A percentile compares a stretch with the other conserved stretches of the same genome.
Evolutionary conservation across 257 asterid genomes (phyloP).

Genomic region (Solanum infundibuliforme): DNA sequence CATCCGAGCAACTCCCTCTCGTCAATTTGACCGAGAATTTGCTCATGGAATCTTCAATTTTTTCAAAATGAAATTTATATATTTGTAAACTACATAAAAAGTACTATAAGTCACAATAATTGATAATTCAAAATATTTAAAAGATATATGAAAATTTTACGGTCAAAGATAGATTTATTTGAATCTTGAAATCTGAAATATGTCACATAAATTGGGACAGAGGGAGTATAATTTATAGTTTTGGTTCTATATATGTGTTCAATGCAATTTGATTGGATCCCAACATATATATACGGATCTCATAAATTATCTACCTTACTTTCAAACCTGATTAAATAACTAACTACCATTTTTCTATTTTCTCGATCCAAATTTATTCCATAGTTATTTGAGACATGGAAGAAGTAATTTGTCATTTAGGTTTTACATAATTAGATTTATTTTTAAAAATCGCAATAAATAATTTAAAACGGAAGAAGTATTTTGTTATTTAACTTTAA

Average conservation of each 20-base stretch:
- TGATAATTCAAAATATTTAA: no score
- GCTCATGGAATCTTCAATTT: no score
- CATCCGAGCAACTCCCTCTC: no score
- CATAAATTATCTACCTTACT: neutral
- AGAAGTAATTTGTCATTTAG: neutral
- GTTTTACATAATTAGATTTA: neutral
- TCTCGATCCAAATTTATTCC: neutral
- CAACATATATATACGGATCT: neutral
- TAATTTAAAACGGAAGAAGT: neutral
- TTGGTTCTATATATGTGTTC: neutral
- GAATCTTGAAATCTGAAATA: no score
- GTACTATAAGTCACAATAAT: no score
- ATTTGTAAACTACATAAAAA: no score
- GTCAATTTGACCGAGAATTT: no score
- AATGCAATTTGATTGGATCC: neutral
- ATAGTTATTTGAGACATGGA: neutral
- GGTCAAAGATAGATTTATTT: no score
- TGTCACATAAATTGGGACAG: no score
- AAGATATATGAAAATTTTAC: no score
- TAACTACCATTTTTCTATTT: neutral
- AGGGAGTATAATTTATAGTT: neutral
- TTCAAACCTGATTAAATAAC: neutral
- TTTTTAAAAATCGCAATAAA: neutral
- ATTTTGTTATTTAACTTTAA: neutral
- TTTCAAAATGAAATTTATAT: no score